Evolutionary conservation across 345 rosid species (phyloP), one percentile per base, ranked within the genome.

Genomic region (Abelmoschus esculentus): DNA sequence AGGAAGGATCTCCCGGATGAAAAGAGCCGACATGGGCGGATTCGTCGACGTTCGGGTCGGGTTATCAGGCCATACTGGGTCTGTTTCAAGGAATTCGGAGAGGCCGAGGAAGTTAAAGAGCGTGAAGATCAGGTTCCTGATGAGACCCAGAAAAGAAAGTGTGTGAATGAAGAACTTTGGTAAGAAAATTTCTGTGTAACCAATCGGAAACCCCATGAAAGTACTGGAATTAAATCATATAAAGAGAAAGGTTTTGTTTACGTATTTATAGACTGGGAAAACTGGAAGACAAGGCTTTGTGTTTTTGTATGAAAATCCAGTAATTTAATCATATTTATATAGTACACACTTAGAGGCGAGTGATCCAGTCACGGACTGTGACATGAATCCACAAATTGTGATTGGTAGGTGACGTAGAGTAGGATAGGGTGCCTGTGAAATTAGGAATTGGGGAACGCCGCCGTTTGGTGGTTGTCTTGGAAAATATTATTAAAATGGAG

Each of bases 121-220:
- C 12, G 81, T 77, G 74, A 78, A 74, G 66, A 90, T 77, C 59
- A 87, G 36, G 66, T 63, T 76, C 67, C 97, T 75, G 65, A 93
- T 62, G 77, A 84, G 77, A 19, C 87, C 92, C 57, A 93, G 83
- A 42, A 93, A 70, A 61, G 84, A 84, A 58, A 90, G 87, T 1
- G 84, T 53, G 77, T 83, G 93, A 14, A 93, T 86, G 65, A 90
- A 86, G 26, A 87, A 73, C 70, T 80, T 89, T 1, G 96, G 97
- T 64, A 90, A 57, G 77, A 83, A 85, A 5, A 89, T 87, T 60
- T 93, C 91, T 0, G 93, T 80, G 81, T 86, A 93, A 32, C 85
- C 93, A 31, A 90, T 85, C 6, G 98, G 93, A 70, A 90, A 93
- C 2, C 98, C 98, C 97, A 93, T 90, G 66, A 61, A 52, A 56